phyloP scores from a whole-genome alignment of 2,329 filamentous ascomycete species.

The Paecilomyces dactylethromorphus region DNA sequence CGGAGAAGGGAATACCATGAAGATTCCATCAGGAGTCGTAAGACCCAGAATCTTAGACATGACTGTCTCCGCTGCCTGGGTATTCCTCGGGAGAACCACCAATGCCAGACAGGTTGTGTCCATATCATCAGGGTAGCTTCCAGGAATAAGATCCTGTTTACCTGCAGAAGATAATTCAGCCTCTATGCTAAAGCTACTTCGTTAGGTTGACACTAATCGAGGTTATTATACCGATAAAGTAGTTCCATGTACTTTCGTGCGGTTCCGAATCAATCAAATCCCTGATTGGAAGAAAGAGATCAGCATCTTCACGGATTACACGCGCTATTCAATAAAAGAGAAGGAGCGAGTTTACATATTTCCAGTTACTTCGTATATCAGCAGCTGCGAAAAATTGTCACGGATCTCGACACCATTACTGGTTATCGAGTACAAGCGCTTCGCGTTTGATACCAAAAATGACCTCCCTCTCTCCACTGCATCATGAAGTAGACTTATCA shows the following conservation, averaged over 20 bases:
- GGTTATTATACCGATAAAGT: neutral
- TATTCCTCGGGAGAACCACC: neutral
- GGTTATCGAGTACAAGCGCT: neutral
- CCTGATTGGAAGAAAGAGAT: neutral
- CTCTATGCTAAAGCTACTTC: neutral
- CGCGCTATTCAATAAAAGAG: neutral
- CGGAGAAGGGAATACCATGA: neutral
- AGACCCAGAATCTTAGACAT: neutral
- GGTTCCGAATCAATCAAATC: neutral
- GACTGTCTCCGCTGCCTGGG: neutral
- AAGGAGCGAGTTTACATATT: neutral
- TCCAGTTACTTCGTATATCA: neutral
- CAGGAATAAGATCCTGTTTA: neutral
- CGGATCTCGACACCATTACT: neutral
- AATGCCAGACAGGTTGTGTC: neutral
- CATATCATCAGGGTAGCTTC: neutral
- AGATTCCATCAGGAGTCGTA: neutral
- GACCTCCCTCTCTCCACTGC: neutral
- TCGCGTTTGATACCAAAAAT: neutral
- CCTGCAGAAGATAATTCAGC: neutral
- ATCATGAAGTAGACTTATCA: neutral
- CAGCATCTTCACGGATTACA: neutral
- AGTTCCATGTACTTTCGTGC: neutral
- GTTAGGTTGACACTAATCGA: neutral
- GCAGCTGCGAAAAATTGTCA: neutral